Evolutionary conservation across 768 basidiomycete species (phyloP).

Genomic region (Amanita thiersii): DNA sequence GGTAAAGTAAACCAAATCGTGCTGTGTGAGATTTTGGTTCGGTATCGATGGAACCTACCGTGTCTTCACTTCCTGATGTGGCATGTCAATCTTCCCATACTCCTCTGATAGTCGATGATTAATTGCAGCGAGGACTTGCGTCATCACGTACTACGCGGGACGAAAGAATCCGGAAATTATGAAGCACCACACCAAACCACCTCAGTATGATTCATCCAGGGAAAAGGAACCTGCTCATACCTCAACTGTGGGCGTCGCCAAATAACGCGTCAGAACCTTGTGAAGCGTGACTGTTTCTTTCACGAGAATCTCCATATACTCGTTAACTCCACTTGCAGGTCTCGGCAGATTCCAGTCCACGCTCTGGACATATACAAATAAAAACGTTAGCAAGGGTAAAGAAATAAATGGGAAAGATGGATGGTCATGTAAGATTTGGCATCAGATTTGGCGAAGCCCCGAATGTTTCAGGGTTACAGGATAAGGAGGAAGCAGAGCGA

Average conservation of each 20-base stretch:
- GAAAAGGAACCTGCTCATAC: slow-evolving; percentile 32
- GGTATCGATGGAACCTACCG: slow-evolving; percentile 42
- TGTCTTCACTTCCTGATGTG: slow-evolving; percentile 75
- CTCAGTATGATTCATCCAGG: slow-evolving; percentile 10
- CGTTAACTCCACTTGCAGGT: slow-evolving; percentile 57
- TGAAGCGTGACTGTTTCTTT: slow-evolving; percentile 95
- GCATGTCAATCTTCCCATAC: slow-evolving; percentile 75
- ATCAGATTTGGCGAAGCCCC: background rate
- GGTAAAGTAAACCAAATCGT: slow-evolving; percentile 5
- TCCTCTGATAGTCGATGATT: slow-evolving; percentile 87
- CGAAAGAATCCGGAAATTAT: slow-evolving; percentile 10
- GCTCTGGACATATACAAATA: slow-evolving; percentile 30
- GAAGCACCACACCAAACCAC: slow-evolving; percentile 5
- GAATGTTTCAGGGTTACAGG: background rate
- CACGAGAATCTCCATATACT: slow-evolving; percentile 90
- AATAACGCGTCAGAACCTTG: slow-evolving; percentile 90
- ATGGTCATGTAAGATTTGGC: background rate
- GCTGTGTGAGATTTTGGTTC: slow-evolving; percentile 1
- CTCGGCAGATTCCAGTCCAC: slow-evolving; percentile 72
- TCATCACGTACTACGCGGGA: slow-evolving; percentile 73
- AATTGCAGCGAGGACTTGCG: slow-evolving; percentile 89
- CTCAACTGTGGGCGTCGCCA: slow-evolving; percentile 73
- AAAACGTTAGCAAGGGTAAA: background rate
- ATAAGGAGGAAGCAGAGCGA: background rate
- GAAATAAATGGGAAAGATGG: background rate